phyloP scores from a whole-genome alignment of 805 yeast species.

The Peterozyma xylosa region DNA sequence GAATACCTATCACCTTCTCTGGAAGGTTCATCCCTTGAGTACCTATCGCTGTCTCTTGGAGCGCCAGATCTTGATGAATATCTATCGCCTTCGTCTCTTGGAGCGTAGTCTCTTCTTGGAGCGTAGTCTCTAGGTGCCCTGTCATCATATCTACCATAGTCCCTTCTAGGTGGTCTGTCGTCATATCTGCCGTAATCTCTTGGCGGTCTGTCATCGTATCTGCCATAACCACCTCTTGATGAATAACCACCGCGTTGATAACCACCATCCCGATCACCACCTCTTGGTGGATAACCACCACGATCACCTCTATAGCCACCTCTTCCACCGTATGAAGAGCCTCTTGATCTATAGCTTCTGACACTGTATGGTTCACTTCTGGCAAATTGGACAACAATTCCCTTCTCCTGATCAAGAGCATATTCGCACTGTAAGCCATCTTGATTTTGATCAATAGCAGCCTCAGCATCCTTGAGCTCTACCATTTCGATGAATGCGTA shows the following conservation, averaged over 20 bases:
- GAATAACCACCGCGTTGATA: slow-evolving; percentile 12
- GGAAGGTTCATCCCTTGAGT: neutral
- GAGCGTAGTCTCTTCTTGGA: slow-evolving; percentile 1
- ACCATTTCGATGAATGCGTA: slow-evolving; percentile 59
- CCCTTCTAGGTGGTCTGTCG: slow-evolving; percentile 8
- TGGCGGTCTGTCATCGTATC: slow-evolving; percentile 10
- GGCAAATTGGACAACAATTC: slow-evolving; percentile 47
- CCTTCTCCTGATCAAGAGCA: slow-evolving; percentile 29
- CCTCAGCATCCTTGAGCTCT: slow-evolving; percentile 43
- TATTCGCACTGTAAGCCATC: slow-evolving; percentile 29
- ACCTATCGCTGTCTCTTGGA: slow-evolving; percentile 1
- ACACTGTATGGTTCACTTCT: slow-evolving; percentile 42
- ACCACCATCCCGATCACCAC: slow-evolving; percentile 12
- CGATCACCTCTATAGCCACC: slow-evolving; percentile 10
- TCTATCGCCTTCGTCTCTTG: neutral
- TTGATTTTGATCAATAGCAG: slow-evolving; percentile 38
- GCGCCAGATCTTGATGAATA: neutral
- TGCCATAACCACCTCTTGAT: slow-evolving; percentile 8
- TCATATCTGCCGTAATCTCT: slow-evolving; percentile 15
- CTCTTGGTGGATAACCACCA: slow-evolving; percentile 13
- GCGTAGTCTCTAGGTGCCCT: slow-evolving; percentile 9
- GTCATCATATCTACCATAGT: neutral
- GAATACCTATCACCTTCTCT: slow-evolving; percentile 1
- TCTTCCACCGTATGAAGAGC: slow-evolving; percentile 12
- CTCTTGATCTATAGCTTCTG: slow-evolving; percentile 26